These are phyloP conservation scores for Eucalyptus virginea DNA, from an alignment of 345 rosid species.

Conservation along the genomic window DNA sequence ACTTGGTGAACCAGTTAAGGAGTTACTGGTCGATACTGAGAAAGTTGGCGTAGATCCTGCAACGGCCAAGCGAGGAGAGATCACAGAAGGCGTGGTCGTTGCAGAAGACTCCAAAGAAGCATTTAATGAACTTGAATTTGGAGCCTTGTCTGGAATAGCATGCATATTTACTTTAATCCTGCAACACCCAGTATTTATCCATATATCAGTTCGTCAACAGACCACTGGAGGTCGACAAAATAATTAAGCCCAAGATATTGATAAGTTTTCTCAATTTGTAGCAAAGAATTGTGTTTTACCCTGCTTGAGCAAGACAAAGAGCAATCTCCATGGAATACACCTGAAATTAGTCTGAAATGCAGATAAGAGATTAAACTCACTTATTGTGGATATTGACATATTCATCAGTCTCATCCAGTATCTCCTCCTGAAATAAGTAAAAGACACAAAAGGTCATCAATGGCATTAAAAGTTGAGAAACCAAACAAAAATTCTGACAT, in stretches of 20 bases:
- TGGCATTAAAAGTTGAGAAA: not conserved
- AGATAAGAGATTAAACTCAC: not conserved
- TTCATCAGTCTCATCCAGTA: slow-evolving; percentile 94
- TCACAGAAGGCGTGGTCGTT: slow-evolving; percentile 9
- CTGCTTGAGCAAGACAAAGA: not conserved
- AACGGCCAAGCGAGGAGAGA: not conserved
- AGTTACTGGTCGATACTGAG: slow-evolving; percentile 1
- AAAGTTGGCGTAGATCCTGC: not conserved
- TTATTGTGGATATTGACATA: slow-evolving; percentile 88
- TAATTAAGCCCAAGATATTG: not conserved
- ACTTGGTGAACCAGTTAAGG: not conserved
- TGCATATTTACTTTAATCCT: slow-evolving; percentile 85
- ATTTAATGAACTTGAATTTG: slow-evolving; percentile 10
- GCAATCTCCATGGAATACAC: not conserved
- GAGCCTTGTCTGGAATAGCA: slow-evolving; percentile 41
- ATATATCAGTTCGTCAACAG: not conserved
- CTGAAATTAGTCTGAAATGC: not conserved
- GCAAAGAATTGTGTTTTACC: not conserved
- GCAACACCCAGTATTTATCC: slow-evolving; percentile 8
- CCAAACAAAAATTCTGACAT: not conserved
- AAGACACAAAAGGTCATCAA: not conserved
- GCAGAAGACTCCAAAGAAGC: slow-evolving; percentile 4
- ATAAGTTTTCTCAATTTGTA: not conserved
- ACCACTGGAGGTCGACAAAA: not conserved
- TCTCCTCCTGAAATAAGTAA: slow-evolving; percentile 69